Evolutionary conservation across 2,329 filamentous ascomycete genomes (phyloP), one percentile per base, ranked within the genome.

Genomic region (Furcasterigmium furcatum): DNA sequence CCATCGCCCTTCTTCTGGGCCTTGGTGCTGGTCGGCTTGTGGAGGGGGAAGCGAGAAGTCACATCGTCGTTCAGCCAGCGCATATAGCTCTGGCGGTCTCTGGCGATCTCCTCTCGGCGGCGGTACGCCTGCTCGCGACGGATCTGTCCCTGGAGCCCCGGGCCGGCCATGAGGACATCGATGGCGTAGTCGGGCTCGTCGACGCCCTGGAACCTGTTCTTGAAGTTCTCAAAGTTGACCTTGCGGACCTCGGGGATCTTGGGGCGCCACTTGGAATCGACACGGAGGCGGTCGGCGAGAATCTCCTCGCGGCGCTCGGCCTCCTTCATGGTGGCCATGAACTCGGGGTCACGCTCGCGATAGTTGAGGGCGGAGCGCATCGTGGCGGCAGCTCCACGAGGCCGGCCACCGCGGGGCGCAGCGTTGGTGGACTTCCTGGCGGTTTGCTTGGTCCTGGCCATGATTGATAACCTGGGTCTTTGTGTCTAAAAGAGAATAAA

Each of bases 241-340:
- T 21, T 20, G 35, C 66, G 60, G n/a, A 68, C 63, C 21, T 62
- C 58, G 2, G 65, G 64, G 18, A 73, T 63, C 63, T 69, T 69
- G 46, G 63, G 54, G 1, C 64, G 63, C 66, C 65, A 69, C 48
- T 68, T 69, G 42, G 65, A 56, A 12, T 59, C 62, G 10, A 51
- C 56, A 27, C 66, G 63, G 20, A 61, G 63, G 9, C 55, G 59
- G 35, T 68, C 60, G 14, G 64, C 58, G 13, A 67, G 53, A 39
- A 68, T 63, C 3, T 58, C 57, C 45, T 68, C 60, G 6, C 65
- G 65, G 13, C 65, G 57, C 57, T 69, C 59, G 18, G 60, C 61
- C 38, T 66, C 63, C 49, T 60, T 61, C 55, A 63, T 60, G 10
- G 64, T 55, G 19, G 60, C 55, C 29, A 61, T 47, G 43, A 61